phyloP scores from a whole-genome alignment of 1,284 basidiomycete genomes.

The Mycena citricolor region DNA sequence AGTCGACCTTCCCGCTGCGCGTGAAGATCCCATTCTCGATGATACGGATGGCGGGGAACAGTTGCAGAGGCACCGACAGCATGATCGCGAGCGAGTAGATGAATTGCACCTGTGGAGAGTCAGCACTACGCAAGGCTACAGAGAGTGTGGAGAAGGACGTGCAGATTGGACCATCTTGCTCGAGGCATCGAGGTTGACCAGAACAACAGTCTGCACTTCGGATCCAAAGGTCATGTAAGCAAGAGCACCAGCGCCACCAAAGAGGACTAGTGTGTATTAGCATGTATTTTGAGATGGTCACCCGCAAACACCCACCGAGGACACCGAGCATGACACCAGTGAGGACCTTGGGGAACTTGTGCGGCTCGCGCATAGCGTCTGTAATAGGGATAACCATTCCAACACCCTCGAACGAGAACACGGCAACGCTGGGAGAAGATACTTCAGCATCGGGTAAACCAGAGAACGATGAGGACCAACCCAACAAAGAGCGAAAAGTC shows the following conservation, averaged over 20 bases:
- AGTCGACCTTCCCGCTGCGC: conserved; percentile 78
- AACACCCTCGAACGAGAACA: conserved; percentile 98
- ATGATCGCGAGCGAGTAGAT: conserved; percentile 92
- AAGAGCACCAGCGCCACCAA: conserved; percentile 87
- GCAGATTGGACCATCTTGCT: conserved; percentile 90
- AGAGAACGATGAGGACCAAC: conserved; percentile 40
- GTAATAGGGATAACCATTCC: conserved; percentile 97
- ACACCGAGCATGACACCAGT: conserved; percentile 90
- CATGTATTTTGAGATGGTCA: conserved; percentile 1
- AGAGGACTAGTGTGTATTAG: conserved; percentile 56
- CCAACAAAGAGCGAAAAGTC: conserved; percentile 93
- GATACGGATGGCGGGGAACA: conserved; percentile 97
- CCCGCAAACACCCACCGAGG: conserved; percentile 45
- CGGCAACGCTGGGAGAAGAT: conserved; percentile 71
- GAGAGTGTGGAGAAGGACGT: conserved; percentile 20
- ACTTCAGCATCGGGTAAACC: conserved; percentile 7
- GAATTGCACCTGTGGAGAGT: conserved; percentile 63
- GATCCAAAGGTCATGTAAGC: conserved; percentile 90
- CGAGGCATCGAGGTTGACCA: conserved; percentile 88
- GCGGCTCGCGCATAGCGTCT: conserved; percentile 93
- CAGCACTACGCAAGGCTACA: conserved; percentile 3
- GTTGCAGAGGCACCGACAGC: conserved; percentile 90
- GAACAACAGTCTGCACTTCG: conserved; percentile 89
- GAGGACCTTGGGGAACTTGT: conserved; percentile 87
- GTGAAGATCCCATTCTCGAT: conserved; percentile 97